Percentiles rank a stretch among this genome's conserved stretches.
Evolutionary conservation across 176 grass and related monocot genomes (phyloP).

Genomic region (Tillandsia leiboldiana): DNA sequence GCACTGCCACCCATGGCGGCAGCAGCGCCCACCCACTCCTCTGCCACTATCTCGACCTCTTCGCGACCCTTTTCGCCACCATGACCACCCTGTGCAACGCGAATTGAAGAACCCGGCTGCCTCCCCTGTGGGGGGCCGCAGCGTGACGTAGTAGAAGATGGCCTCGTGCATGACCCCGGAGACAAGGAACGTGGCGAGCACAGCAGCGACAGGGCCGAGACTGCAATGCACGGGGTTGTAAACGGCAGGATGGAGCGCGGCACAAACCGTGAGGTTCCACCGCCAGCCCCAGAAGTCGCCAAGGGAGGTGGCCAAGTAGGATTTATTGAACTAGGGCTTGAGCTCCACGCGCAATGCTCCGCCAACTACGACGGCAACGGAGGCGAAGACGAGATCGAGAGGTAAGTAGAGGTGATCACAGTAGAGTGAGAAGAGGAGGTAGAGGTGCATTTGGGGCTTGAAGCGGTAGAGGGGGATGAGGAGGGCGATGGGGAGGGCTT

Average conservation of each 20-base stretch:
- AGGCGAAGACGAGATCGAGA: constrained; percentile 30
- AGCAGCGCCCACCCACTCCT: constrained; percentile 5
- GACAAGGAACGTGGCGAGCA: constrained; percentile 41
- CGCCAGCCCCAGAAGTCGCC: constrained; percentile 47
- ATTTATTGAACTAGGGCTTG: constrained; percentile 53
- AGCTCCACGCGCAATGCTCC: constrained; percentile 40
- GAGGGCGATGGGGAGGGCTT: constrained; percentile 7
- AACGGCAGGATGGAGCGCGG: constrained; percentile 46
- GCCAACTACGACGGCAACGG: constrained; percentile 6
- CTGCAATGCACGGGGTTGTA: constrained; percentile 28
- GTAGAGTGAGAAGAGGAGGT: constrained; percentile 34
- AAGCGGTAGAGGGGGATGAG: constrained; percentile 38
- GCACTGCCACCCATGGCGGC: constrained; percentile 17
- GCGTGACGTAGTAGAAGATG: constrained; percentile 43
- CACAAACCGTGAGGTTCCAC: constrained; percentile 60
- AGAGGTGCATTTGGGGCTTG: constrained; percentile 23
- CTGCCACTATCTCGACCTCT: neutral
- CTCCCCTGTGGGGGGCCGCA: constrained; percentile 25
- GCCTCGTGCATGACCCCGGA: constrained; percentile 76
- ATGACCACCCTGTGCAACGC: constrained; percentile 38
- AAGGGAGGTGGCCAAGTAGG: constrained; percentile 42
- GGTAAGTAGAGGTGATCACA: constrained; percentile 38
- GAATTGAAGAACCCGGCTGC: constrained; percentile 41
- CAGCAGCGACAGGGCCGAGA: constrained; percentile 19
- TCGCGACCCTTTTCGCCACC: constrained; percentile 25